Percentiles rank a stretch among this genome's conserved stretches.
Conservation (phyloP, 768 basidiomycete species). For the Termitomyces sp. region DNA sequence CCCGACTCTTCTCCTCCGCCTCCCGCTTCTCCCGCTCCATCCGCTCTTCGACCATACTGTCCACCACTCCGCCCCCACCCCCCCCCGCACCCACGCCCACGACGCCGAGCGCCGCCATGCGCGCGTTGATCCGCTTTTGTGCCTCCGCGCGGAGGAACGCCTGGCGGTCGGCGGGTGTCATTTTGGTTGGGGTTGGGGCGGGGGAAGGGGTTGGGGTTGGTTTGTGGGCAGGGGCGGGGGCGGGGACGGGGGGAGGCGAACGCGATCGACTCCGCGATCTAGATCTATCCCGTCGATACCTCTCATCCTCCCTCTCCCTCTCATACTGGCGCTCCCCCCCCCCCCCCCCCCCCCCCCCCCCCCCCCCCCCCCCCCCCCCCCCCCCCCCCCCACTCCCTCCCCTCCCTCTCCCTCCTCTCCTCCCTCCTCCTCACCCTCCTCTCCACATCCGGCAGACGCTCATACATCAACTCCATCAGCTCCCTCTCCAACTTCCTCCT, state of each 20-base stretch:
- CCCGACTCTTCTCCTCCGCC: slow-evolving; percentile 78
- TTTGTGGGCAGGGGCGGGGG: slow-evolving; percentile 44
- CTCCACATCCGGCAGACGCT: slow-evolving; percentile 89
- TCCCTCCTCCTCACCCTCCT: slow-evolving; percentile 77
- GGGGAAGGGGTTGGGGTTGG: slow-evolving; percentile 60
- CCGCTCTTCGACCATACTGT: slow-evolving; percentile 81
- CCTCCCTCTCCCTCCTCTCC: slow-evolving; percentile 71
- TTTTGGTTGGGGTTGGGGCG: slow-evolving; percentile 70
- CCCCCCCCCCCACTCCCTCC: slow-evolving; percentile 72
- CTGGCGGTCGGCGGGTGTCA: slow-evolving; percentile 82
- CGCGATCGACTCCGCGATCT: too few species aligned
- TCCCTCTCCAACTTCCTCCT: slow-evolving; percentile 85
- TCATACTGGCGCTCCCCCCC: too few species aligned
- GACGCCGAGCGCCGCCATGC: slow-evolving; percentile 83
- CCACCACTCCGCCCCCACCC: slow-evolving; percentile 29
- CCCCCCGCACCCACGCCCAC: too few species aligned
- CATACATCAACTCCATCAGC: slow-evolving; percentile 80
- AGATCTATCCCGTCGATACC: slow-evolving; percentile 18
- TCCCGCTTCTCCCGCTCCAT: slow-evolving; percentile 85
- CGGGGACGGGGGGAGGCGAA: slow-evolving; percentile 50
- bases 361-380: slow-evolving; percentile 83
- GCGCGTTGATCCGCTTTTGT: slow-evolving; percentile 75
- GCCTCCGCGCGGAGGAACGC: slow-evolving; percentile 80
- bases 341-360: slow-evolving; percentile 59
- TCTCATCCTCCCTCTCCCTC: slow-evolving; percentile 24